phyloP scores from a whole-genome alignment of 768 basidiomycete species.

The Naganishia vaughanmartiniae region DNA sequence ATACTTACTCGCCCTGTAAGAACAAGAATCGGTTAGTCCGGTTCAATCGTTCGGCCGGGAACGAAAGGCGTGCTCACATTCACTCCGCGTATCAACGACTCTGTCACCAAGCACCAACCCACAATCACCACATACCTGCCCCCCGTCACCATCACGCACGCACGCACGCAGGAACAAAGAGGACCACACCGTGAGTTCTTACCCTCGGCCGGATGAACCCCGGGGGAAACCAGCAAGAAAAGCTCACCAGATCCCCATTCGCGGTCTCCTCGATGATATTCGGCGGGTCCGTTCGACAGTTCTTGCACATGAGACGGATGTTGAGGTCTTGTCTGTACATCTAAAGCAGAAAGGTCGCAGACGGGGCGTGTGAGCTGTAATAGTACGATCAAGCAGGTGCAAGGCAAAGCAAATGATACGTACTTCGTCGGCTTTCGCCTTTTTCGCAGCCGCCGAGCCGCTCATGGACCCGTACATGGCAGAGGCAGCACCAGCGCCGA shows the following conservation, averaged over 20 bases:
- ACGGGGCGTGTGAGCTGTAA: background rate
- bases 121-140: slow-evolving; percentile 51
- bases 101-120: slow-evolving; percentile 90
- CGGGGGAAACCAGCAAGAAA: no score
- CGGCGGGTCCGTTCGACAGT: slow-evolving; percentile 71
- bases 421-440: slow-evolving; percentile 14
- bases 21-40: slow-evolving; percentile 5
- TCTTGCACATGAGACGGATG: slow-evolving; percentile 29
- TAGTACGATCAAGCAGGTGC: no score
- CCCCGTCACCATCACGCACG: no score
- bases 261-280: slow-evolving; percentile 97
- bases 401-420: no score
- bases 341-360: background rate
- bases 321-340: slow-evolving; percentile 30
- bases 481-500: slow-evolving; percentile 2
- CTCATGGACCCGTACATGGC: slow-evolving; percentile 7
- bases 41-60: no score
- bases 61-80: slow-evolving; percentile 96
- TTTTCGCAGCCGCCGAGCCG: background rate
- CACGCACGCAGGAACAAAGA: no score
- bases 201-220: background rate
- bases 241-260: slow-evolving; percentile 92
- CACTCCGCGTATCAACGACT: slow-evolving; percentile 94
- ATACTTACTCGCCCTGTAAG: slow-evolving; percentile 41
- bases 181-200: background rate